phyloP scores from a whole-genome alignment of 805 yeast genomes.

The Vanderwaltozyma tropicalis region DNA sequence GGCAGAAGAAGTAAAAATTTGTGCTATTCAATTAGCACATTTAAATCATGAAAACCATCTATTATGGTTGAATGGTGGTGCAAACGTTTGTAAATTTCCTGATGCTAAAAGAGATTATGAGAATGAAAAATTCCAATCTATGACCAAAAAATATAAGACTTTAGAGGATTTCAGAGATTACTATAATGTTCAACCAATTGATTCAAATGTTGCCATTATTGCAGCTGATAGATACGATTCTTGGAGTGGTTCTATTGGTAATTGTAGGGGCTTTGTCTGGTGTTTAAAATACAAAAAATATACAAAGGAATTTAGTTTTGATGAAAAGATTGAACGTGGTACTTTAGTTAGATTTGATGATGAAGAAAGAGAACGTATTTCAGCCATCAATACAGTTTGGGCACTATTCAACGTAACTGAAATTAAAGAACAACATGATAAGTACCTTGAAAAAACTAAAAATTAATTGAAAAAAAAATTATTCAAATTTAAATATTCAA shows the following conservation, averaged over 20 bases:
- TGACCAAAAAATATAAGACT: conserved; percentile 1
- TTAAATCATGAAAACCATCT: conserved; percentile 4
- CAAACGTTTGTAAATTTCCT: conserved; percentile 11
- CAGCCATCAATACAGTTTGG: conserved; percentile 2
- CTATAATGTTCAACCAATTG: conserved; percentile 5
- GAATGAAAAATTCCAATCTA: conserved; percentile 2
- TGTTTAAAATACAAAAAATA: conserved; percentile 1
- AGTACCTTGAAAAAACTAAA: too few relatives aligned
- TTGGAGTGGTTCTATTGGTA: not conserved
- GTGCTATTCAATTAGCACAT: conserved; percentile 11
- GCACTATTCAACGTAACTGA: not conserved
- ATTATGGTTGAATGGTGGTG: conserved; percentile 16
- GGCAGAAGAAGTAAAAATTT: conserved; percentile 4
- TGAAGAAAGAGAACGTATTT: not conserved
- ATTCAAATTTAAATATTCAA: too few relatives aligned
- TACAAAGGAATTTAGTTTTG: not conserved
- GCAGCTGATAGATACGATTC: not conserved
- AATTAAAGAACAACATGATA: too few relatives aligned
- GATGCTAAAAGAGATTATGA: conserved; percentile 8
- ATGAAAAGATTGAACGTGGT: not conserved
- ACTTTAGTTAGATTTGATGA: conserved; percentile 1
- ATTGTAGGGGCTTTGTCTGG: conserved; percentile 1
- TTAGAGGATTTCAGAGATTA: conserved; percentile 5
- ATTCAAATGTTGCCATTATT: conserved; percentile 1
- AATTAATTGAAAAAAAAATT: too few relatives aligned